Evolutionary conservation across 1,139 yeast species (phyloP), one percentile per base, ranked within the genome.

Genomic region (Entelexis sorbosivorans): DNA sequence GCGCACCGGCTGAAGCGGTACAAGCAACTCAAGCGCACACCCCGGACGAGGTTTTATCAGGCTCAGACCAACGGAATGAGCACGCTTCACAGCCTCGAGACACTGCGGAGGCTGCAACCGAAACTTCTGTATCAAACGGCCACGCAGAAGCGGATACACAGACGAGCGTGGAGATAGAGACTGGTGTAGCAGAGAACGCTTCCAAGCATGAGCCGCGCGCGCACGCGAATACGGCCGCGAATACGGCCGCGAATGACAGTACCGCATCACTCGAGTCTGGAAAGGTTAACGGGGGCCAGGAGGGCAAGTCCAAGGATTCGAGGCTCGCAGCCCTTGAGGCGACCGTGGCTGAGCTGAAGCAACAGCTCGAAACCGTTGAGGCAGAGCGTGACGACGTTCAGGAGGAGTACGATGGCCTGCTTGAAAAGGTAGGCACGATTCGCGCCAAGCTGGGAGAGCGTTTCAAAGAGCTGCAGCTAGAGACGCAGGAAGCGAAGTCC

Each of bases 341-440:
- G 5, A 19, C 13, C 16, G 20, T 33, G 3, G 56, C 53, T 10
- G 54, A 56, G 3, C 59, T 74, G 22, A 58, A 63, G 38, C 63
- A 64, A 13, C 72, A 74, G 50, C 61, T 79, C 17, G 66, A 66
- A 20, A 64, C 62, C 13, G 66, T 73, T 22, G 73, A 72, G 38
- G 67, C 69, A 29, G 93, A 86, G 58, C 74, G 86, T 48, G 86
- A 80, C 54, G 77, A 79, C 35, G 74, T 78, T 29, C 83, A 84
- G 59, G 73, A 76, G 10, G 84, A 83, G 55, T 87, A 89, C 64
- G 86, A 87, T 58, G 73, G 75, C n/a, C 69, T 91, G 20, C 69
- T 88, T 53, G 82, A 80, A 57, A 77, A 85, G 63, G 71, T 91
- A 32, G 78, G 94, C 1, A 79, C 85, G 2, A 87, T 91, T 85